Conservation (phyloP, 164 flowering plant genomes). For the Sextonia rubra region DNA sequence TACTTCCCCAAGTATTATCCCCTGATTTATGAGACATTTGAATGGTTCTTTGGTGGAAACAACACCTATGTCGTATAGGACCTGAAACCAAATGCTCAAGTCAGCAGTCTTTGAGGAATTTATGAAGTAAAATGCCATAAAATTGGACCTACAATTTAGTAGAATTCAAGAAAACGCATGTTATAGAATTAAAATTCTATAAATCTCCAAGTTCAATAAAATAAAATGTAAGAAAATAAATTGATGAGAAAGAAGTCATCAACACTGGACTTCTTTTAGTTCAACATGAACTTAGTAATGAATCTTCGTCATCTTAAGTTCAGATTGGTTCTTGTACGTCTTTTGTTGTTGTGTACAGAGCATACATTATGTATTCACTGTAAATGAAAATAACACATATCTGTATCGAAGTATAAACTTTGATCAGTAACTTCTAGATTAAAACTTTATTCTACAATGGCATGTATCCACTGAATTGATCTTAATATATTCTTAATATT, state of each 20-base stretch:
- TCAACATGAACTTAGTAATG: too few relatives aligned
- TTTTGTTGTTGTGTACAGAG: too few relatives aligned
- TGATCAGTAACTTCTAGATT: too few relatives aligned
- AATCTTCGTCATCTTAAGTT: too few relatives aligned
- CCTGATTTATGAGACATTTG: slow-evolving; percentile 97
- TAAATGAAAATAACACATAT: too few relatives aligned
- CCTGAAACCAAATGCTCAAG: slow-evolving; percentile 41
- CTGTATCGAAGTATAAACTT: too few relatives aligned
- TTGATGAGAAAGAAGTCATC: not conserved
- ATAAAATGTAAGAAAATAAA: not conserved
- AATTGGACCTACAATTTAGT: not conserved
- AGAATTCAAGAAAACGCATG: not conserved
- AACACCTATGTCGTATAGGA: slow-evolving; percentile 87
- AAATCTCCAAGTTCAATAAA: not conserved
- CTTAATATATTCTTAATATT: too few relatives aligned
- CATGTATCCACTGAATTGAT: too few relatives aligned
- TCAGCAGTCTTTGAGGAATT: not conserved
- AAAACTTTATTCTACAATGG: too few relatives aligned
- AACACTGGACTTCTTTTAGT: not conserved
- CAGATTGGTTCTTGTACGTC: too few relatives aligned
- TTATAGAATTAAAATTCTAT: not conserved
- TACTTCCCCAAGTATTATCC: slow-evolving; percentile 95
- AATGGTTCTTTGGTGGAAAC: slow-evolving; percentile 96
- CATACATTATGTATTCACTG: too few relatives aligned
- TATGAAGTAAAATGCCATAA: not conserved